These are phyloP conservation scores for Neolentinus lepideus DNA, from an alignment of 1,284 basidiomycete species.

Conservation along the genomic window DNA sequence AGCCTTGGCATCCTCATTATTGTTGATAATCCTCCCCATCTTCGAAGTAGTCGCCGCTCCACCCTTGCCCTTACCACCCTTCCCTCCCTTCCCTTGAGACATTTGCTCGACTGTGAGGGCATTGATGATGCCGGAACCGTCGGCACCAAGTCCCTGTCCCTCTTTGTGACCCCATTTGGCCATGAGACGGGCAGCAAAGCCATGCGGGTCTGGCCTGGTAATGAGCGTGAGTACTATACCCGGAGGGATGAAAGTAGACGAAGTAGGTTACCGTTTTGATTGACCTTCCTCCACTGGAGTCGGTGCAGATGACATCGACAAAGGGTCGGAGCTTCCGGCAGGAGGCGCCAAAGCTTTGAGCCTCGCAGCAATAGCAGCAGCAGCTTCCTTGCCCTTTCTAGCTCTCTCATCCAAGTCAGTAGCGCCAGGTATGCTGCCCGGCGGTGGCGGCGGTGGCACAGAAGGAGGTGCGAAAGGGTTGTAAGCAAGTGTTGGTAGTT, in stretches of 20 bases:
- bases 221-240: conserved; percentile 1
- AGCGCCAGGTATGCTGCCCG: conserved; percentile 23
- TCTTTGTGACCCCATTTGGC: conserved; percentile 93
- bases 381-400: conserved; percentile 58
- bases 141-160: conserved; percentile 83
- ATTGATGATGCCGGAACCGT: conserved; percentile 81
- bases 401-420: conserved; percentile 44
- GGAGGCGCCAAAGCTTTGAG: conserved; percentile 49
- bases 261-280: conserved; percentile 23
- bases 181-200: conserved; percentile 78
- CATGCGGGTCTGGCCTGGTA: conserved; percentile 53
- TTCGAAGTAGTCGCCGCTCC: conserved; percentile 38
- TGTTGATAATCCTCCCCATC: conserved; percentile 84
- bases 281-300: conserved; percentile 22
- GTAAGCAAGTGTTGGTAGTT: conserved; percentile 41
- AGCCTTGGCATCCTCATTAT: conserved; percentile 70
- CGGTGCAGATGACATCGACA: conserved; percentile 20
- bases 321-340: conserved; percentile 16
- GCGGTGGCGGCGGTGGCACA: conserved; percentile 41
- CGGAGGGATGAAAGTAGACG: conserved; percentile 2
- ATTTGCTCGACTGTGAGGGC: conserved; percentile 78
- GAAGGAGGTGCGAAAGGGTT: conserved; percentile 62
- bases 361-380: conserved; percentile 74
- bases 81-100: conserved; percentile 28
- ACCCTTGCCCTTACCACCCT: conserved; percentile 18